These are phyloP conservation scores for Salvia rosmarinus DNA, from an alignment of 257 asterid species.

Conservation along the genomic window DNA sequence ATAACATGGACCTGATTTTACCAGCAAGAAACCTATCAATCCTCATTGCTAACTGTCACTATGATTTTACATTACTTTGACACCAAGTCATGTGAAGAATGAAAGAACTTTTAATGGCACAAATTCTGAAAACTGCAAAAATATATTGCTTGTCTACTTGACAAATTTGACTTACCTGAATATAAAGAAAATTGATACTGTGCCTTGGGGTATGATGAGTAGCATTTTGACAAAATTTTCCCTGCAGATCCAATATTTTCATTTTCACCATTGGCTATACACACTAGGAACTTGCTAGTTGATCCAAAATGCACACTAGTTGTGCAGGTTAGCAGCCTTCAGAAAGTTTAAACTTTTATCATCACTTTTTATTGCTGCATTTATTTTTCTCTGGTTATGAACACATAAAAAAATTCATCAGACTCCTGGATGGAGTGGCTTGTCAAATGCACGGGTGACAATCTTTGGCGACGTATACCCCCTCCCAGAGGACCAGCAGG, in stretches of 20 bases:
- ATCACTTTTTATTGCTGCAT: slow-evolving; percentile 16
- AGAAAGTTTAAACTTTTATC: slow-evolving; percentile 26
- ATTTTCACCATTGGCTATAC: slow-evolving; percentile 97
- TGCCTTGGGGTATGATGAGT: background rate
- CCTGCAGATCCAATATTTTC: slow-evolving; percentile 89
- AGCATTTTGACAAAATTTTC: slow-evolving; percentile 25
- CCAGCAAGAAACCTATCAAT: background rate
- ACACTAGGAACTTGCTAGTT: slow-evolving; percentile 93
- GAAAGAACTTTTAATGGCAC: background rate
- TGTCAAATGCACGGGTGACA: slow-evolving; percentile 96
- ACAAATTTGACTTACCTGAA: background rate
- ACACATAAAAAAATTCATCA: slow-evolving; percentile 36
- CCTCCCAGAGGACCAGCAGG: slow-evolving; percentile 93
- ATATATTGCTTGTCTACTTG: background rate
- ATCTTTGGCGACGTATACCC: slow-evolving; percentile 94
- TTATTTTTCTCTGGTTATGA: slow-evolving; percentile 27
- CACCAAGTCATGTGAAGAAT: background rate
- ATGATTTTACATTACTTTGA: slow-evolving; percentile 14
- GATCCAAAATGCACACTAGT: slow-evolving; percentile 90
- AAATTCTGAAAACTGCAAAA: slow-evolving; percentile 8
- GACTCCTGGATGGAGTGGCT: slow-evolving; percentile 99
- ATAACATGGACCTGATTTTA: background rate
- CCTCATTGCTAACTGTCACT: background rate
- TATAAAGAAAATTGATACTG: background rate
- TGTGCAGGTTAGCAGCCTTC: slow-evolving; percentile 74